Conservation (phyloP, 495 filamentous ascomycete species). For the Lasiosphaeris hirsuta region DNA sequence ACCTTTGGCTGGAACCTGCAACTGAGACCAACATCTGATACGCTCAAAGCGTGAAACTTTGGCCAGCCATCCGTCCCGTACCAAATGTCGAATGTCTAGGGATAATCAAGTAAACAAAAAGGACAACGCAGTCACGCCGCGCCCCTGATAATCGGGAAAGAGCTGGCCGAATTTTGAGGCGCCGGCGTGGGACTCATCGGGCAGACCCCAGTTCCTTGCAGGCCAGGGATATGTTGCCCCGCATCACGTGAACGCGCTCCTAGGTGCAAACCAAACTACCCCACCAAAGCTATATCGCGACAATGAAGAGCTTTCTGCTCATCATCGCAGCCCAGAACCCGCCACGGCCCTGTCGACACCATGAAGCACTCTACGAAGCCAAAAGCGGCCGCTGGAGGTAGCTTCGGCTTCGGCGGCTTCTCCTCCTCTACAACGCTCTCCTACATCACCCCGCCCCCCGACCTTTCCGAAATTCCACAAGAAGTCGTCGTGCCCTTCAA, state of each 20-base stretch:
- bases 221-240: background rate
- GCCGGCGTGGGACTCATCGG: background rate
- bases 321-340: background rate
- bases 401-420: constrained; percentile 37
- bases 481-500: constrained; percentile 86
- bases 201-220: background rate
- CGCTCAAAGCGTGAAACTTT: too few relatives aligned
- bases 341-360: background rate
- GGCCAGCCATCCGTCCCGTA: too few relatives aligned
- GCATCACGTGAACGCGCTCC: constrained; percentile 10
- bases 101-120: too few relatives aligned
- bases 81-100: too few relatives aligned
- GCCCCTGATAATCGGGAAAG: too few relatives aligned
- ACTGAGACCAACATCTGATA: too few relatives aligned
- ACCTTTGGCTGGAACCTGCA: too few relatives aligned
- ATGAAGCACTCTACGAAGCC: constrained; percentile 5
- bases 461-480: constrained; percentile 73
- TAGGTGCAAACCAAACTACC: constrained; percentile 1
- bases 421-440: constrained; percentile 61
- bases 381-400: background rate
- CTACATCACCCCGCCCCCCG: constrained; percentile 80
- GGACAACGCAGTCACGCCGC: too few relatives aligned
- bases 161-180: too few relatives aligned
- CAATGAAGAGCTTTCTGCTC: background rate
- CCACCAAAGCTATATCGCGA: background rate